phyloP scores from a whole-genome alignment of 1,139 yeast species.

The Eremothecium coryli region DNA sequence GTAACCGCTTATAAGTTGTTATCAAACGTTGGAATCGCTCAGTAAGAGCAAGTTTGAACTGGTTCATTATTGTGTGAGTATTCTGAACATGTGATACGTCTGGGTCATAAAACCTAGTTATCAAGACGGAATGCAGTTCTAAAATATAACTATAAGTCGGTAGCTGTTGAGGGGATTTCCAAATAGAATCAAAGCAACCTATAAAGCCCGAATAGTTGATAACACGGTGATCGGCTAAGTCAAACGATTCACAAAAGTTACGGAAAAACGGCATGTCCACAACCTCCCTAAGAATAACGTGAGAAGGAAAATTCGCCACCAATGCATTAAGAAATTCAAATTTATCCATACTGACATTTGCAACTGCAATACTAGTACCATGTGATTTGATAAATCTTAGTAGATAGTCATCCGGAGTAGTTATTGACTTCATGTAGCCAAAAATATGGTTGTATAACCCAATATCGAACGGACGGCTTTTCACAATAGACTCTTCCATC shows the following conservation, averaged over 20 bases:
- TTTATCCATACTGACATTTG: slow-evolving; percentile 9
- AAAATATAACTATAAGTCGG: slow-evolving; percentile 21
- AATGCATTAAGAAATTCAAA: slow-evolving; percentile 28
- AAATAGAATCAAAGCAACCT: slow-evolving; percentile 20
- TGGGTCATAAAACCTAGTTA: slow-evolving; percentile 44
- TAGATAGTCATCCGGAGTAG: slow-evolving; percentile 28
- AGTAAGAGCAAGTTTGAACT: slow-evolving; percentile 26
- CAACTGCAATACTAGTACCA: slow-evolving; percentile 18
- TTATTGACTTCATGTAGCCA: slow-evolving; percentile 24
- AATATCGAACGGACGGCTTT: slow-evolving; percentile 26
- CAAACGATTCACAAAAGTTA: slow-evolving; percentile 18
- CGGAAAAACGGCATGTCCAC: slow-evolving; percentile 28
- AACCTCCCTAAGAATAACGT: slow-evolving; percentile 17
- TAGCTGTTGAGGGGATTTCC: slow-evolving; percentile 24
- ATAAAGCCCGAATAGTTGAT: slow-evolving; percentile 24
- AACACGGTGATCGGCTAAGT: slow-evolving; percentile 13
- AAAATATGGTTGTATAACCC: slow-evolving; percentile 30
- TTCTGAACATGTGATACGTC: slow-evolving; percentile 41
- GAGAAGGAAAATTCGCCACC: slow-evolving; percentile 19
- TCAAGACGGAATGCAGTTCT: slow-evolving; percentile 34
- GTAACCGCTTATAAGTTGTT: slow-evolving; percentile 20
- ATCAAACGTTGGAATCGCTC: slow-evolving; percentile 19
- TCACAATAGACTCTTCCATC: slow-evolving; percentile 33
- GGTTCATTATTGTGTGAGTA: slow-evolving; percentile 31
- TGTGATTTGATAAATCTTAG: slow-evolving; percentile 30